Conservation (phyloP, 2,329 filamentous ascomycete species). For the Fonsecaea monophora region DNA sequence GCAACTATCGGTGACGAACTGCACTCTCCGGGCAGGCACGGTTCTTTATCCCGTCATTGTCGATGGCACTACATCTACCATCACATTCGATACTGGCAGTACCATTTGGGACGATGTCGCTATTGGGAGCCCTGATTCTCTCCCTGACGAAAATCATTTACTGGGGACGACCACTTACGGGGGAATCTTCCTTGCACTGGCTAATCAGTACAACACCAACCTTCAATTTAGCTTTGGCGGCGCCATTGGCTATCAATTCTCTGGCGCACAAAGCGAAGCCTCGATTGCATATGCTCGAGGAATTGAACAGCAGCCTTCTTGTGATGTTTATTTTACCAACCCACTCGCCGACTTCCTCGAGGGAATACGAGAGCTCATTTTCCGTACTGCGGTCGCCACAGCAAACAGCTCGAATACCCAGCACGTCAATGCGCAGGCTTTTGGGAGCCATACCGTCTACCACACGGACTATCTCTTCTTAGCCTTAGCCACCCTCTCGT, state of each 20-base stretch:
- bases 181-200: conserved; percentile 29
- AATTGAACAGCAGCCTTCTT: neutral
- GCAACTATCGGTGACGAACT: conserved; percentile 26
- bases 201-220: conserved; percentile 22
- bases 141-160: neutral
- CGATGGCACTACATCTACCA: conserved; percentile 23
- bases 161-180: conserved; percentile 16
- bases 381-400: conserved; percentile 27
- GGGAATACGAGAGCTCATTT: conserved; percentile 31
- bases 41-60: conserved; percentile 33
- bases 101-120: conserved; percentile 31
- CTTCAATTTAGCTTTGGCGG: conserved; percentile 24
- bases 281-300: neutral
- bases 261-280: neutral
- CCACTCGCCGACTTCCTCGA: conserved; percentile 28
- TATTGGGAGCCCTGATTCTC: neutral
- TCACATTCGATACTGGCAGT: conserved; percentile 23
- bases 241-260: conserved; percentile 28
- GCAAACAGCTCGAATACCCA: conserved; percentile 18
- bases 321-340: conserved; percentile 24
- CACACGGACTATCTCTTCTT: conserved; percentile 30
- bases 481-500: conserved; percentile 5
- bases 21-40: conserved; percentile 25
- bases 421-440: conserved; percentile 15
- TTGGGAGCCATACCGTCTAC: conserved; percentile 24